Evolutionary conservation across 352 stramenopile genomes (phyloP).

Genomic region (Phytophthora europaea): DNA sequence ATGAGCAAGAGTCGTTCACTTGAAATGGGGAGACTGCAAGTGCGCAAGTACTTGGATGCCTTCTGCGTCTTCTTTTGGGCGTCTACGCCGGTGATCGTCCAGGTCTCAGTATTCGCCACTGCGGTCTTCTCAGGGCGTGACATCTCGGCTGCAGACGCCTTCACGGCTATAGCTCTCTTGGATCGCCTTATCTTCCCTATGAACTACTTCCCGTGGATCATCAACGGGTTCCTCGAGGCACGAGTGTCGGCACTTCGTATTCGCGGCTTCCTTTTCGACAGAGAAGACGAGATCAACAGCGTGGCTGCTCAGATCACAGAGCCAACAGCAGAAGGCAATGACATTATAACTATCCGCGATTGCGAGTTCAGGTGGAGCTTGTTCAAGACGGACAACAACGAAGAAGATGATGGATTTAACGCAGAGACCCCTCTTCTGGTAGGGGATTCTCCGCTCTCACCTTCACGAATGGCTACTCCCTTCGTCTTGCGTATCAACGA

Average conservation of each 20-base stretch:
- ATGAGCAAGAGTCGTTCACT: conserved; percentile 63
- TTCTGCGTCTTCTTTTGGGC: conserved; percentile 94
- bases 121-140: conserved; percentile 78
- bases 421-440: conserved; percentile 34
- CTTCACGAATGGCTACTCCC: not conserved
- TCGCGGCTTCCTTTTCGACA: conserved; percentile 74
- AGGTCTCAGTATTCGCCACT: conserved; percentile 84
- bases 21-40: conserved; percentile 76
- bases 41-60: conserved; percentile 91
- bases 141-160: conserved; percentile 83
- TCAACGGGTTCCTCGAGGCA: conserved; percentile 91
- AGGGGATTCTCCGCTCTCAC: conserved; percentile 6
- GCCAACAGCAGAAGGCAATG: not conserved
- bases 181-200: conserved; percentile 93
- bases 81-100: conserved; percentile 88
- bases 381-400: not conserved
- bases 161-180: conserved; percentile 88
- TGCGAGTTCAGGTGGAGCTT: conserved; percentile 43
- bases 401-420: conserved; percentile 13
- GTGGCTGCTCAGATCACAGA: not conserved
- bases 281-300: conserved; percentile 2
- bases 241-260: conserved; percentile 85
- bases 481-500: conserved; percentile 65
- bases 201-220: conserved; percentile 94
- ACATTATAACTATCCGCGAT: conserved; percentile 36